A percentile compares a stretch with the other conserved stretches of the same genome.
Evolutionary conservation across 108 stramenopile species (phyloP).

Genomic region (Skeletonema grethae): DNA sequence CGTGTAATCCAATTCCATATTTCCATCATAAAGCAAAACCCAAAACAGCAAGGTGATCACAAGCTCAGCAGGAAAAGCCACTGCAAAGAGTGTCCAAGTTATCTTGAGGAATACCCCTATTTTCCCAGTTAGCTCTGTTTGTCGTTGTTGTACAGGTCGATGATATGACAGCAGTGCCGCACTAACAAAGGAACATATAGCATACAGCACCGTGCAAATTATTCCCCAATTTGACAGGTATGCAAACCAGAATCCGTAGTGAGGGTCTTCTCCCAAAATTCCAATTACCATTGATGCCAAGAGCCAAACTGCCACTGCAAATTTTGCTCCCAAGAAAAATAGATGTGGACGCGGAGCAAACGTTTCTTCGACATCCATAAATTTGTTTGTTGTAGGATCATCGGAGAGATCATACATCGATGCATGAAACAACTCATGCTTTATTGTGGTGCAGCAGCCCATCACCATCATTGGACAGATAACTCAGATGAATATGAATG

Average conservation of each 20-base stretch:
- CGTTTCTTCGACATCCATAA: constrained; percentile 1
- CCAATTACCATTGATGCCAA: constrained; percentile 3
- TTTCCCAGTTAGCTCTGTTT: neutral
- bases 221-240: constrained; percentile 17
- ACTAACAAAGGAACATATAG: constrained; percentile 6
- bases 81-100: neutral
- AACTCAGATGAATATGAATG: too few species aligned
- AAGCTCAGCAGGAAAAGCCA: neutral
- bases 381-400: neutral
- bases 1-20: neutral
- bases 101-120: neutral
- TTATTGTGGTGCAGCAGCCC: neutral
- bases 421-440: constrained; percentile 1
- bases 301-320: constrained; percentile 13
- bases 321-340: constrained; percentile 1
- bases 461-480: neutral
- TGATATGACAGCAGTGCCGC: constrained; percentile 8
- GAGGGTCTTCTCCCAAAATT: neutral
- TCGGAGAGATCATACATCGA: constrained; percentile 17
- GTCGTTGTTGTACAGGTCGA: neutral
- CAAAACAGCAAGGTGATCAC: neutral
- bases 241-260: constrained; percentile 18
- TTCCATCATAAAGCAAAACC: neutral
- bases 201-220: constrained; percentile 9
- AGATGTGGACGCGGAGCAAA: constrained; percentile 15